Conservation (phyloP, 73 alveolate genomes). For the Paramecium pentaurelia region DNA sequence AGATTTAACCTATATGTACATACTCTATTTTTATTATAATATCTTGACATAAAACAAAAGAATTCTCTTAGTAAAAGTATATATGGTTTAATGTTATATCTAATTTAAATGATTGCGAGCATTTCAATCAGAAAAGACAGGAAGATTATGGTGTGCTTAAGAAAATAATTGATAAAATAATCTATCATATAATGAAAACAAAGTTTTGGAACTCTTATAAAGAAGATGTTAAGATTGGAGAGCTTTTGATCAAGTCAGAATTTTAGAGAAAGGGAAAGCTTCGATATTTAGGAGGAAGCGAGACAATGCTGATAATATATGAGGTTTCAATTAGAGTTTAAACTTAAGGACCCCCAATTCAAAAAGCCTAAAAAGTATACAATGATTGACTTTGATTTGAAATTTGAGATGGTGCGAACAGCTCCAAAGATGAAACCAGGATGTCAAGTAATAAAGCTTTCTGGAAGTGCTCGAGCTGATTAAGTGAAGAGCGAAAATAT, state of each 20-base stretch:
- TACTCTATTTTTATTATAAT: no score
- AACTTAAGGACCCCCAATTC: conserved; percentile 4
- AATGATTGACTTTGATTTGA: not conserved
- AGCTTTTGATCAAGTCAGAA: not conserved
- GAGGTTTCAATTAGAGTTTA: not conserved
- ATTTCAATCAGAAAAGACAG: not conserved
- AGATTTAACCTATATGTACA: not conserved
- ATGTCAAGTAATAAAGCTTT: not conserved
- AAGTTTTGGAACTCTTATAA: not conserved
- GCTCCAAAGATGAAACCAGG: conserved; percentile 41
- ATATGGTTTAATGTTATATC: not conserved
- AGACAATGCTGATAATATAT: not conserved
- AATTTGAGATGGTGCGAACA: conserved; percentile 43
- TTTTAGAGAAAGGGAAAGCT: not conserved
- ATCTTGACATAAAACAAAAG: not conserved
- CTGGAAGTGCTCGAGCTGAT: not conserved
- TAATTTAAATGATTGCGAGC: not conserved
- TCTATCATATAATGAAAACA: not conserved
- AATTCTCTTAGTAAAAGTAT: not conserved
- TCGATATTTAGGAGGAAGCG: not conserved
- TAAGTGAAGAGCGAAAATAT: conserved; percentile 22
- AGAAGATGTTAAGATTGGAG: not conserved
- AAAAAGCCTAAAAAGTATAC: conserved; percentile 3
- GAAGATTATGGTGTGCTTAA: not conserved
- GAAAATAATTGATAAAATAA: not conserved